These are phyloP conservation scores for Auxenochlorella pyrenoidosa DNA, from an alignment of 139 green algal species.

Conservation along the genomic window DNA sequence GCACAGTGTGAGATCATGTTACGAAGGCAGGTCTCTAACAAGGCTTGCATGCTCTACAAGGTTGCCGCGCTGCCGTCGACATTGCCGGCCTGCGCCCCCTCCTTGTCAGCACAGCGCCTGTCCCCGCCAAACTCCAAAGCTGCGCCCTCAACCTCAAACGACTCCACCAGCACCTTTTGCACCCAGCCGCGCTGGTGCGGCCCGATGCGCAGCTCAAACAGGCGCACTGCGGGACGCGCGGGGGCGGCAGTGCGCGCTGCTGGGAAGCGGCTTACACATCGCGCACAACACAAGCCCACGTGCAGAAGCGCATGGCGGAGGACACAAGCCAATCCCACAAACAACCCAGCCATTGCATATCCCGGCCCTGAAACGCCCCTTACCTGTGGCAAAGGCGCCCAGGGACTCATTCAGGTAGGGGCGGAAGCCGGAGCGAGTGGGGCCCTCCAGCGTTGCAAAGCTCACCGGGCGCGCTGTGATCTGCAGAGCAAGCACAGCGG, in stretches of 20 bases:
- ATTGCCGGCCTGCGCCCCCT: no score
- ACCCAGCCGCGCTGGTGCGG: background rate
- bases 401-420: slow-evolving; percentile 17
- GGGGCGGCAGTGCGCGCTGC: background rate
- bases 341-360: no score
- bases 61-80: background rate
- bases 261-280: no score
- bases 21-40: no score
- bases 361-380: background rate
- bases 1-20: no score
- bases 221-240: background rate
- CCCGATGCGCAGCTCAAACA: slow-evolving; percentile 13
- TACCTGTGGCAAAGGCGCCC: slow-evolving; percentile 2
- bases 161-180: slow-evolving; percentile 15
- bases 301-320: no score
- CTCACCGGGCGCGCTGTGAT: background rate
- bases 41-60: no score
- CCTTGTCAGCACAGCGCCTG: background rate
- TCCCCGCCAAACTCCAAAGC: slow-evolving; percentile 44
- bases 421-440: slow-evolving; percentile 16
- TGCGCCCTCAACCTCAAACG: background rate
- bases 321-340: no score
- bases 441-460: slow-evolving; percentile 23
- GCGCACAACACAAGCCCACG: no score
- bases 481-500: background rate